A percentile compares a stretch with the other conserved stretches of the same genome.
These are phyloP conservation scores for Gyrodon lividus DNA, from an alignment of 768 basidiomycete species.

Conservation along the genomic window DNA sequence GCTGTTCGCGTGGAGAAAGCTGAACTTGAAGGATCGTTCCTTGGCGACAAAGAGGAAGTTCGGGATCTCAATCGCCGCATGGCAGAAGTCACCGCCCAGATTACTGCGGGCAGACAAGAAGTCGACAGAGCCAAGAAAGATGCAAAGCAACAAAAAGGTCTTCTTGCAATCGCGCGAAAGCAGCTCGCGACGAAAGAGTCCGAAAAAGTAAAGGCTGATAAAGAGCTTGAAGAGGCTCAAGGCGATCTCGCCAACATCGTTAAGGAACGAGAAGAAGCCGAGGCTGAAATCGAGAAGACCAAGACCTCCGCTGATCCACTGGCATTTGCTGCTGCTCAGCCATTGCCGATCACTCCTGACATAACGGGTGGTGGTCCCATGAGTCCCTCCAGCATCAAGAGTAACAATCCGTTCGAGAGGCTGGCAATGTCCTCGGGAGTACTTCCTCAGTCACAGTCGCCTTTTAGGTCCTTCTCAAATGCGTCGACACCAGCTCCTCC, in stretches of 20 bases:
- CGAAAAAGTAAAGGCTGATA: conserved; percentile 65
- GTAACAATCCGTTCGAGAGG: conserved; percentile 91
- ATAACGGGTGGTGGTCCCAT: conserved; percentile 43
- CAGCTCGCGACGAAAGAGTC: conserved; percentile 84
- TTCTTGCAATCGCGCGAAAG: conserved; percentile 92
- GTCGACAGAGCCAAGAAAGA: conserved; percentile 91
- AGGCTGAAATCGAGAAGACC: conserved; percentile 46
- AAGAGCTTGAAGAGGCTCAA: conserved; percentile 68
- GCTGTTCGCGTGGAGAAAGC: conserved; percentile 86
- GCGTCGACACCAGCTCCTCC: conserved; percentile 39
- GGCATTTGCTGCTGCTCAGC: conserved; percentile 63
- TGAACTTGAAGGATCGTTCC: conserved; percentile 81
- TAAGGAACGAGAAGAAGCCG: conserved; percentile 55
- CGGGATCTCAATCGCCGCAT: conserved; percentile 82
- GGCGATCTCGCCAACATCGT: conserved; percentile 50
- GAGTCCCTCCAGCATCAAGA: conserved; percentile 53
- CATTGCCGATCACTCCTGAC: conserved; percentile 72
- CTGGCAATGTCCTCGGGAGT: conserved; percentile 48
- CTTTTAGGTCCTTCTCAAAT: conserved; percentile 53
- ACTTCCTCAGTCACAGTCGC: conserved; percentile 52
- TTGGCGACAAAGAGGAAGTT: conserved; percentile 94
- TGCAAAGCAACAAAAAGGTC: conserved; percentile 93
- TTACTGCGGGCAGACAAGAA: conserved; percentile 64
- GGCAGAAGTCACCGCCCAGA: conserved; percentile 75
- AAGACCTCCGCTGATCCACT: conserved; percentile 49